A percentile compares a stretch with the other conserved stretches of the same genome.
phyloP scores from a whole-genome alignment of 1,284 basidiomycete genomes.

The Ceratobasidium theobromae region DNA sequence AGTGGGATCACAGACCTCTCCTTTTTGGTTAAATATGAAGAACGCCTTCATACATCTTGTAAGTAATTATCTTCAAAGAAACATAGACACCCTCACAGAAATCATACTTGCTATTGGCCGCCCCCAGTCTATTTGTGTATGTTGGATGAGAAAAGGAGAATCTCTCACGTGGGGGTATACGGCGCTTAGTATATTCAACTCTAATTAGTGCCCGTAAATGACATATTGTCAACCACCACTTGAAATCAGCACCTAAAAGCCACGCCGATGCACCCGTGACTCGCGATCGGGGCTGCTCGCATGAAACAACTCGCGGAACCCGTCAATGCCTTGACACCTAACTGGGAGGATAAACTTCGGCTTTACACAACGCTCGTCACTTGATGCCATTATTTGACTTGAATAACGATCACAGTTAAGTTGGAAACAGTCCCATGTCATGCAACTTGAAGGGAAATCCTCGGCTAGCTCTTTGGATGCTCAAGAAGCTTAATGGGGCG shows the following conservation, averaged over 20 bases:
- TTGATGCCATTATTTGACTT: background rate
- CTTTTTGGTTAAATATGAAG: conserved; percentile 98
- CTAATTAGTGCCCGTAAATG: no score
- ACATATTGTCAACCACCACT: background rate
- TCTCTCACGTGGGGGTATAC: conserved; percentile 9
- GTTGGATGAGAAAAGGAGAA: conserved; percentile 1
- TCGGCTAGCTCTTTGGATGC: background rate
- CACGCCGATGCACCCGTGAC: background rate
- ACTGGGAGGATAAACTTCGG: background rate
- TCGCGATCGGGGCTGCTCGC: background rate
- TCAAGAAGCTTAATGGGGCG: background rate
- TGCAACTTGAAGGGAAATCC: no score
- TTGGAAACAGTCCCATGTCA: no score
- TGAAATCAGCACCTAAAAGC: background rate
- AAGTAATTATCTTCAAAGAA: background rate
- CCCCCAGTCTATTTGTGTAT: background rate
- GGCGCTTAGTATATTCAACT: conserved; percentile 7
- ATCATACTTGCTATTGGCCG: background rate
- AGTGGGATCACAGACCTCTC: conserved; percentile 66
- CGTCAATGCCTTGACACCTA: background rate
- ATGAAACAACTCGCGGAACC: background rate
- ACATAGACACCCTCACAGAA: background rate
- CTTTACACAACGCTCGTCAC: background rate
- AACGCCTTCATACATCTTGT: conserved; percentile 65
- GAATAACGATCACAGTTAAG: background rate